phyloP scores from a whole-genome alignment of 2,329 filamentous ascomycete genomes.

The Hypoxylon sp. region DNA sequence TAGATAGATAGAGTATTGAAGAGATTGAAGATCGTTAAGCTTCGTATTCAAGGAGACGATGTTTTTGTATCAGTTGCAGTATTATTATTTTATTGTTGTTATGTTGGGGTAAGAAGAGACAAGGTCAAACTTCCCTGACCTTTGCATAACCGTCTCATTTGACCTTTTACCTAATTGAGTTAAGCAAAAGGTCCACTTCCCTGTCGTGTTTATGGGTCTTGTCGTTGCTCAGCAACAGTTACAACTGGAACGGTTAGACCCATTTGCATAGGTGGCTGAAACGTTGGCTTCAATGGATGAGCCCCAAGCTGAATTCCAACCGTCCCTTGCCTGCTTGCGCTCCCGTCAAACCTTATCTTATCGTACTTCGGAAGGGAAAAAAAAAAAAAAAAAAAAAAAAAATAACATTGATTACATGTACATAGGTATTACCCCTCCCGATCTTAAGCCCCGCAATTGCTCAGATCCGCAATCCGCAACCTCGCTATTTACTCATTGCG shows the following conservation, averaged over 20 bases:
- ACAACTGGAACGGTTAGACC: conserved; percentile 39
- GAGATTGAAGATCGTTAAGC: conserved; percentile 36
- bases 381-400: no score
- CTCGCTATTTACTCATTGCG: conserved; percentile 40
- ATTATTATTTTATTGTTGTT: conserved; percentile 53
- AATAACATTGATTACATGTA: neutral
- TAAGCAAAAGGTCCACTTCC: conserved; percentile 21
- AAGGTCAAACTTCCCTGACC: conserved; percentile 36
- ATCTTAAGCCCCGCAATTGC: conserved; percentile 30
- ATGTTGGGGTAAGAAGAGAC: conserved; percentile 46
- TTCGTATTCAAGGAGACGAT: conserved; percentile 45
- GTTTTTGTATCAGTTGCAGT: conserved; percentile 52
- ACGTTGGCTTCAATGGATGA: conserved; percentile 36
- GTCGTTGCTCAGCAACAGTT: conserved; percentile 50
- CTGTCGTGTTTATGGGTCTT: conserved; percentile 42
- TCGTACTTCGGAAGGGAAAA: conserved; percentile 14
- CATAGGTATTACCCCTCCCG: conserved; percentile 36
- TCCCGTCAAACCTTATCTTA: conserved; percentile 35
- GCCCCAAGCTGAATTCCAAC: conserved; percentile 43
- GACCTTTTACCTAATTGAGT: conserved; percentile 45
- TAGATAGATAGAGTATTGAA: conserved; percentile 26
- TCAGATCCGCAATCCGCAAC: conserved; percentile 18
- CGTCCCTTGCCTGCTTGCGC: neutral
- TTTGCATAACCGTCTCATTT: conserved; percentile 48
- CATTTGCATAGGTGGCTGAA: conserved; percentile 41